phyloP scores from a whole-genome alignment of 106 monocot species.

The Cymbidium sinense region DNA sequence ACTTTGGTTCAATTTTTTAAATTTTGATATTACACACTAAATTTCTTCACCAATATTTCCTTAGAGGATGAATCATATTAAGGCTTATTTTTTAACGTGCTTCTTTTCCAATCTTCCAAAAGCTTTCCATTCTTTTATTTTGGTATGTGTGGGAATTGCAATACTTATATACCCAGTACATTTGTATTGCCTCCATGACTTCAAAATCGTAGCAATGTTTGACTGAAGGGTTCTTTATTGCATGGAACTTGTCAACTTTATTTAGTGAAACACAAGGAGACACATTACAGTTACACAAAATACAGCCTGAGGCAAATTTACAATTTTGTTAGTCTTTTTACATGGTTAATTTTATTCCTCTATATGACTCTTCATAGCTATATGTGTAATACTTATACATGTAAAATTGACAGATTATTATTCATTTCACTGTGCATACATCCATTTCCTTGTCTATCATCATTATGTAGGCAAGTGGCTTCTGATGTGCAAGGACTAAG shows the following conservation, averaged over 20 bases:
- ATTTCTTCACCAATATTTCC: neutral
- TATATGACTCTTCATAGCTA: too few species aligned
- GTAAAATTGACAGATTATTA: too few species aligned
- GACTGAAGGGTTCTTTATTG: neutral
- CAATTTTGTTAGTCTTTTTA: too few species aligned
- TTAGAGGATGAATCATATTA: neutral
- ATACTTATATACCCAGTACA: neutral
- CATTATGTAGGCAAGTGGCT: too few species aligned
- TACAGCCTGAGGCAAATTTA: neutral
- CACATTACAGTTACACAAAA: neutral
- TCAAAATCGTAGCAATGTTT: neutral
- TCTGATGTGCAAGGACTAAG: too few species aligned
- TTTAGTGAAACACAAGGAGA: neutral
- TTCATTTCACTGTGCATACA: too few species aligned
- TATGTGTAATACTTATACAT: too few species aligned
- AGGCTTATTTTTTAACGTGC: neutral
- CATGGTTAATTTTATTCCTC: too few species aligned
- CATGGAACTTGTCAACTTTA: neutral
- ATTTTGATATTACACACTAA: neutral
- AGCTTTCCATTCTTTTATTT: neutral
- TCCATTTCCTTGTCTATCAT: too few species aligned
- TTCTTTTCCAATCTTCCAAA: neutral
- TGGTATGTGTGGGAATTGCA: neutral
- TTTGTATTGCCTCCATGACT: neutral
- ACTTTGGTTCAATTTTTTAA: neutral